phyloP scores from a whole-genome alignment of 768 basidiomycete species.

The Collybia sp. region DNA sequence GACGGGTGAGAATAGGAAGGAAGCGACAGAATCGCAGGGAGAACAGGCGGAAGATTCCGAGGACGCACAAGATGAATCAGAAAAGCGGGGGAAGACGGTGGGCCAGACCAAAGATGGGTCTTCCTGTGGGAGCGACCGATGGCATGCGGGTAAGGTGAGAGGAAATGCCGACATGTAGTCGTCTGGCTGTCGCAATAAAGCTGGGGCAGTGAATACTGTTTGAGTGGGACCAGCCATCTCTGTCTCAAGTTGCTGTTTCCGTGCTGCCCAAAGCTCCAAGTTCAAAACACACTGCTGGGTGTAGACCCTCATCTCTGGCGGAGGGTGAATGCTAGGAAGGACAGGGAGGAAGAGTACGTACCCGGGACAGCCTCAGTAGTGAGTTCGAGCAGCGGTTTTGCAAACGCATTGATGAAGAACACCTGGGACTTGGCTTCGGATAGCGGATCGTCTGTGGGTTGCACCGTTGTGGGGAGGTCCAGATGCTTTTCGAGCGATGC shows the following conservation, averaged over 20 bases:
- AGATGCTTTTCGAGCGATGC: slow-evolving; percentile 80
- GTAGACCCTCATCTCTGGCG: slow-evolving; percentile 65
- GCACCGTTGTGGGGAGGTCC: slow-evolving; percentile 62
- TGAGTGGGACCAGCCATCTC: slow-evolving; percentile 37
- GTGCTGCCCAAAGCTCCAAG: slow-evolving; percentile 62
- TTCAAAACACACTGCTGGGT: slow-evolving; percentile 67
- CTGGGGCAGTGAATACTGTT: slow-evolving; percentile 36
- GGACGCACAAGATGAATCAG: slow-evolving; percentile 17
- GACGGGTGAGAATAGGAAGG: slow-evolving; percentile 21
- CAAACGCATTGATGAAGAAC: slow-evolving; percentile 82
- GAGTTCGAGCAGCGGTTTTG: slow-evolving; percentile 78
- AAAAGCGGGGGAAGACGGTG: slow-evolving; percentile 16
- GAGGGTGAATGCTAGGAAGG: background rate
- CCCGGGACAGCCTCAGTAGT: slow-evolving; percentile 72
- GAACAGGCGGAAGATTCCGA: slow-evolving; percentile 22
- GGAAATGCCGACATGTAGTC: slow-evolving; percentile 32
- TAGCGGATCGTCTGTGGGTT: slow-evolving; percentile 36
- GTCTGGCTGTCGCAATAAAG: slow-evolving; percentile 36
- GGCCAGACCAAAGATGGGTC: slow-evolving; percentile 17
- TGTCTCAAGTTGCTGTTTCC: slow-evolving; percentile 33
- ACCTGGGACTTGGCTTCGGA: slow-evolving; percentile 80
- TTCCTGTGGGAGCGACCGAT: slow-evolving; percentile 10
- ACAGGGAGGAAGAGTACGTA: slow-evolving; percentile 24
- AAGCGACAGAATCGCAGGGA: slow-evolving; percentile 21
- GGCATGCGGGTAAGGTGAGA: slow-evolving; percentile 23